Percentiles rank a stretch among this genome's conserved stretches.
Conservation (phyloP, 2,329 filamentous ascomycete species). For the Ascochyta fabae region DNA sequence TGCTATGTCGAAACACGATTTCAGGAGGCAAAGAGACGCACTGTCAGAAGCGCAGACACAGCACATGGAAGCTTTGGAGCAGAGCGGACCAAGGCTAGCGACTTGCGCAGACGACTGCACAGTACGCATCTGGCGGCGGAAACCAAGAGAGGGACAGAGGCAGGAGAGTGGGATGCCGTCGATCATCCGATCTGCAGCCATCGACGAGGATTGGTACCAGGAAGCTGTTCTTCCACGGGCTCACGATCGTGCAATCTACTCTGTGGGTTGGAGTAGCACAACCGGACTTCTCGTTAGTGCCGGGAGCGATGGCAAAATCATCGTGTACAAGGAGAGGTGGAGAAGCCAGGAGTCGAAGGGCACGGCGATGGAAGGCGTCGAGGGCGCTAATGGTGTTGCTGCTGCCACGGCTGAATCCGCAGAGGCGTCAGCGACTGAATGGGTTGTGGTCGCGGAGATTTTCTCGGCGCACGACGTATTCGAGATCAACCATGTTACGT, state of each 20-base stretch:
- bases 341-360: slow-evolving; percentile 23
- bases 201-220: slow-evolving; percentile 84
- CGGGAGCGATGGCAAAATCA: slow-evolving; percentile 70
- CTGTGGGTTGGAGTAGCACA: slow-evolving; percentile 79
- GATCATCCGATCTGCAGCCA: slow-evolving; percentile 75
- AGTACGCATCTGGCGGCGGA: slow-evolving; percentile 78
- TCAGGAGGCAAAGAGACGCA: slow-evolving; percentile 29
- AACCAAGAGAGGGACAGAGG: slow-evolving; percentile 57
- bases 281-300: slow-evolving; percentile 84
- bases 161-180: slow-evolving; percentile 75
- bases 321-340: slow-evolving; percentile 33
- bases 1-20: slow-evolving; percentile 43
- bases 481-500: slow-evolving; percentile 90
- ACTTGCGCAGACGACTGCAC: slow-evolving; percentile 87
- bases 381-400: slow-evolving; percentile 25
- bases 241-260: slow-evolving; percentile 84
- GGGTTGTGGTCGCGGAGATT: slow-evolving; percentile 73
- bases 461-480: slow-evolving; percentile 86
- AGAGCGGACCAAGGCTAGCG: slow-evolving; percentile 66
- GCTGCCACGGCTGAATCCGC: slow-evolving; percentile 25
- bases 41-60: slow-evolving; percentile 42
- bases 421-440: slow-evolving; percentile 57
- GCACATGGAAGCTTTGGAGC: slow-evolving; percentile 48
- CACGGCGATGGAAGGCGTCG: slow-evolving; percentile 27
- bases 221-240: slow-evolving; percentile 74